phyloP scores from a whole-genome alignment of 164 flowering plant species.

The Cinnamomum micranthum region DNA sequence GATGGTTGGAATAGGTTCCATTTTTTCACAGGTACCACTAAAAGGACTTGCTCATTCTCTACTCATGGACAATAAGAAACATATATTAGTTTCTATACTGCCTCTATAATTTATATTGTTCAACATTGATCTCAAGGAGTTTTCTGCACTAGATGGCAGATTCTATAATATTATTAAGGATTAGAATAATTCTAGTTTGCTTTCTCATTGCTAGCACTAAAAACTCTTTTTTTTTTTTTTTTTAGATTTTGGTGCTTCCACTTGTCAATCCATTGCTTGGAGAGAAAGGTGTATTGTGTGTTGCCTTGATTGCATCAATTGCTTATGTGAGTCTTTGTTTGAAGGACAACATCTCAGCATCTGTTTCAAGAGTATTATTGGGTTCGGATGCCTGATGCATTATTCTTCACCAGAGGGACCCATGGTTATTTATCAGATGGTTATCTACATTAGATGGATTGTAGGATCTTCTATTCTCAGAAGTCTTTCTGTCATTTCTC shows the following conservation, averaged over 20 bases:
- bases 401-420: background rate
- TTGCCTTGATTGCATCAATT: constrained; percentile 55
- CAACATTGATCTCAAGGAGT: background rate
- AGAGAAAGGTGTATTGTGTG: constrained; percentile 60
- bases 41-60: background rate
- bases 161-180: background rate
- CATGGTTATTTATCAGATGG: background rate
- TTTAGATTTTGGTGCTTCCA: constrained; percentile 76
- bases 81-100: background rate
- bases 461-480: background rate
- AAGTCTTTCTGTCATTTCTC: background rate
- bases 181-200: background rate
- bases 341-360: background rate
- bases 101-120: background rate
- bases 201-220: background rate
- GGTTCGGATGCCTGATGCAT: background rate
- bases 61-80: background rate
- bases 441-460: background rate
- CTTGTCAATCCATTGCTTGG: constrained; percentile 67
- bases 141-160: background rate
- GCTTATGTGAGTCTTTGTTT: constrained; percentile 58
- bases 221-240: constrained; percentile 3
- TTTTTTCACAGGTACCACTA: constrained; percentile 70
- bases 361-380: background rate
- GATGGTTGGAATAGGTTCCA: constrained; percentile 84